Base-by-base conservation (phyloP, 768 basidiomycete species). In the Pulveroboletus sp. region DNA sequence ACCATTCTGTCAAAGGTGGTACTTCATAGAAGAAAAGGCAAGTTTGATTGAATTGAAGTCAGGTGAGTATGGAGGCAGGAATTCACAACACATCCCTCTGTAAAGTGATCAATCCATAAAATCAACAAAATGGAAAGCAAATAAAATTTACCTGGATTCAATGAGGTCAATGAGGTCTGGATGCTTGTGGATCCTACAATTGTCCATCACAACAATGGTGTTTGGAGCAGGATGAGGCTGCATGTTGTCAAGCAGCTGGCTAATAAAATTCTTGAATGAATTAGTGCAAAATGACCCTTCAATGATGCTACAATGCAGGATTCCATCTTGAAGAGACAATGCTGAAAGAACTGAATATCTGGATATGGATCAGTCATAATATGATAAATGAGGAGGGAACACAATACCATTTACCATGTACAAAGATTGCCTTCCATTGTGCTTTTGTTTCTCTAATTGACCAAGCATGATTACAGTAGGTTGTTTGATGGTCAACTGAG, bases 121-220 rank as follows among this genome's bases (percentile, higher is more conserved):
- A 4, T 17, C 5, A 13, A 6, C 6, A 4, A 10, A 35, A 9
- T n/a, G 9, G 19, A 2, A 22, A 5, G 13, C 24, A 12, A 4
- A 29, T 6, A 29, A 29, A 29, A 6, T 6, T 29, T 55, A 73
- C 70, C 60, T 49, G 12, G 51, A 56, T 45, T 69, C 60, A 40
- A 71, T 58, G 43, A 70, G 50, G n/a, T 68, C 63, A 2, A 35
- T 43, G 4, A 75, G 48, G 1, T 53, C 53, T 0, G 52, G 45
- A 22, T 53, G 47, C 32, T 73, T 62, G 50, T 75, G 71, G 17
- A 73, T 71, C 1, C 43, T 24, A 9, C 65, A 64, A 52, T 73
- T 73, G 50, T 73, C 73, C 65, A 74, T 69, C 1, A 74, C 58
- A 29, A 75, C 47, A 2, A 73, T 69, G 6, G 67, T 72, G 11